phyloP scores from a whole-genome alignment of 176 grass and related monocot genomes.

The Ananas comosus region DNA sequence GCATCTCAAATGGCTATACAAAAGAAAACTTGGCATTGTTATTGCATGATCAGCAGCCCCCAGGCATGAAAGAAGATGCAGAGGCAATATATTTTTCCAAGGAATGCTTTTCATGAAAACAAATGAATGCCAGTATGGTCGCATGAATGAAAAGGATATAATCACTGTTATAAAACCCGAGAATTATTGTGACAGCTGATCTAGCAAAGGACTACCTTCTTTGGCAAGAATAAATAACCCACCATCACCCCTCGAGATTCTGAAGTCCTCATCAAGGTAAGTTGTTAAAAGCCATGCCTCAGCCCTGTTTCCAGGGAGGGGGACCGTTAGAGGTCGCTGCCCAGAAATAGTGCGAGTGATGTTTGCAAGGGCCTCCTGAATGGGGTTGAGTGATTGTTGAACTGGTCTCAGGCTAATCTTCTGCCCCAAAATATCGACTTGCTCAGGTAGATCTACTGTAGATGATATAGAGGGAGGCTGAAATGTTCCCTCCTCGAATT shows the following conservation, averaged over 20 bases:
- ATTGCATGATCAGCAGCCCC: not conserved
- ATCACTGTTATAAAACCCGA: not conserved
- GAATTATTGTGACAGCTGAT: conserved; percentile 29
- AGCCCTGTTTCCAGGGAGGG: conserved; percentile 44
- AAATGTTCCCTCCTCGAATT: conserved; percentile 84
- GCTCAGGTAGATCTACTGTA: conserved; percentile 52
- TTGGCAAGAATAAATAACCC: conserved; percentile 85
- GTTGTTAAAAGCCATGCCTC: conserved; percentile 85
- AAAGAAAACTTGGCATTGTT: not conserved
- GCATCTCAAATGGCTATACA: no score
- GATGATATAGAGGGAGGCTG: conserved; percentile 63
- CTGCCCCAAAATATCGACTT: conserved; percentile 73
- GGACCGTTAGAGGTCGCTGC: conserved; percentile 66
- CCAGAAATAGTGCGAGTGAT: conserved; percentile 68
- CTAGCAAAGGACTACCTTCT: conserved; percentile 69
- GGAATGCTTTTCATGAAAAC: not conserved
- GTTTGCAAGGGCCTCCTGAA: conserved; percentile 53
- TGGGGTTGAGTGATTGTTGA: conserved; percentile 42
- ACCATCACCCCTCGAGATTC: conserved; percentile 85
- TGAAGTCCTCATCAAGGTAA: conserved; percentile 78
- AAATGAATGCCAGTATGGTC: not conserved
- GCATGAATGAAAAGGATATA: not conserved
- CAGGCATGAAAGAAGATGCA: not conserved
- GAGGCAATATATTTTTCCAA: not conserved
- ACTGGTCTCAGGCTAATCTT: conserved; percentile 68